Percentiles rank a stretch among this genome's conserved stretches.
Evolutionary conservation across 352 stramenopile genomes (phyloP).

Genomic region (Peronospora farinosa): DNA sequence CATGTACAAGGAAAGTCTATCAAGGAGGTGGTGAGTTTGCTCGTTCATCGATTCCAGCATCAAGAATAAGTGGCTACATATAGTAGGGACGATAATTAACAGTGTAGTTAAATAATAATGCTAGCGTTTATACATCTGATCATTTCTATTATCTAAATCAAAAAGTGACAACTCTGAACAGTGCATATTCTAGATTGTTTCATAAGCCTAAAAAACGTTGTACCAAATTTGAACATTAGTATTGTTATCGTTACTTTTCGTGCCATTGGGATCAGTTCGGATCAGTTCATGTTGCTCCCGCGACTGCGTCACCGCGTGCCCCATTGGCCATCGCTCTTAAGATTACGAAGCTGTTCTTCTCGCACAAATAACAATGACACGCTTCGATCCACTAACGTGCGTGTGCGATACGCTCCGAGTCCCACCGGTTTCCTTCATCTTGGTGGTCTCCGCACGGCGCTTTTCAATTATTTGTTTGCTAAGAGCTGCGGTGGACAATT

Average conservation of each 20-base stretch:
- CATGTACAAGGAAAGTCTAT: no score
- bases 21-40: no score
- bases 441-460: conserved; percentile 84
- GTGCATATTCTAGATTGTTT: no score
- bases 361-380: neutral
- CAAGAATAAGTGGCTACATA: no score
- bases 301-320: conserved; percentile 14
- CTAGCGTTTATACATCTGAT: no score
- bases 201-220: neutral
- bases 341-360: conserved; percentile 20
- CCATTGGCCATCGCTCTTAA: conserved; percentile 5
- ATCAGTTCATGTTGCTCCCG: conserved; percentile 20
- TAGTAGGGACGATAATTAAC: no score
- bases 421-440: conserved; percentile 88
- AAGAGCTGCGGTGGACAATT: conserved; percentile 80
- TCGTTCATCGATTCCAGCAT: no score
- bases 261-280: no score
- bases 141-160: no score
- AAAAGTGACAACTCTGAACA: no score
- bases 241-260: conserved; percentile 9
- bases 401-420: conserved; percentile 85
- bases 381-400: conserved; percentile 24
- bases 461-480: conserved; percentile 92
- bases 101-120: no score
- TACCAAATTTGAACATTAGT: no score